Percentiles rank a stretch among this genome's conserved stretches.
These are phyloP conservation scores for Candida sonorensis DNA, from an alignment of 805 yeast genomes.

Conservation along the genomic window DNA sequence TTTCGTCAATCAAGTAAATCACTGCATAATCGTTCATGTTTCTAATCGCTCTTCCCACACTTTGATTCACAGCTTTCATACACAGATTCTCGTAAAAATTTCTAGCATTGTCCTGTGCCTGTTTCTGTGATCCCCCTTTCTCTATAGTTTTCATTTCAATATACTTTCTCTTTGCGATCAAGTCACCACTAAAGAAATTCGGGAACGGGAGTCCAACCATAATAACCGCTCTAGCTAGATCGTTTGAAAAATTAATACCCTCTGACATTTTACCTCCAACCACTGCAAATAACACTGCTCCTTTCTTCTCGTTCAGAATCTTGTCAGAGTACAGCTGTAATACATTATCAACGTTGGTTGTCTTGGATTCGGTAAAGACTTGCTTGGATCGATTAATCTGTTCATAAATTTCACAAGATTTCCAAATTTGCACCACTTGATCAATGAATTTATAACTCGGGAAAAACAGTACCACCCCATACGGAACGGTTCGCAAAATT, in stretches of 20 bases:
- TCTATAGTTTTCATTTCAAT: constrained; percentile 46
- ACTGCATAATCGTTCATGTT: constrained; percentile 77
- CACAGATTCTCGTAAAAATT: constrained; percentile 77
- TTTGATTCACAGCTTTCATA: constrained; percentile 87
- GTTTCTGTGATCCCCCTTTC: constrained; percentile 38
- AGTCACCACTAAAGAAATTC: constrained; percentile 73
- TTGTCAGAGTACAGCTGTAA: constrained; percentile 44
- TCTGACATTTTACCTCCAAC: constrained; percentile 93
- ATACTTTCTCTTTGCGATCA: constrained; percentile 62
- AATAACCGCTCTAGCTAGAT: constrained; percentile 78
- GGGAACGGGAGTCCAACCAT: constrained; percentile 91
- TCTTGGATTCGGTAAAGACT: constrained; percentile 51
- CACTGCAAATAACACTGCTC: constrained; percentile 73
- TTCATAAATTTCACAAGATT: constrained; percentile 26
- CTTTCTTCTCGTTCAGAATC: constrained; percentile 31
- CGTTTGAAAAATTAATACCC: constrained; percentile 87
- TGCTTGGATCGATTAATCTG: constrained; percentile 34
- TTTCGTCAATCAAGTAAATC: constrained; percentile 61
- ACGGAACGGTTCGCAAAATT: constrained; percentile 45
- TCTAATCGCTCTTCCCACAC: constrained; percentile 87
- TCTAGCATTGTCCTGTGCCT: constrained; percentile 42
- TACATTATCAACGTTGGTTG: constrained; percentile 36
- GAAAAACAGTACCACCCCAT: constrained; percentile 74
- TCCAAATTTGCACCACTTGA: constrained; percentile 49
- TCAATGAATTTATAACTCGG: constrained; percentile 76